Conservation (phyloP, 2,329 filamentous ascomycete species). For the Penicillium griseofulvum region DNA sequence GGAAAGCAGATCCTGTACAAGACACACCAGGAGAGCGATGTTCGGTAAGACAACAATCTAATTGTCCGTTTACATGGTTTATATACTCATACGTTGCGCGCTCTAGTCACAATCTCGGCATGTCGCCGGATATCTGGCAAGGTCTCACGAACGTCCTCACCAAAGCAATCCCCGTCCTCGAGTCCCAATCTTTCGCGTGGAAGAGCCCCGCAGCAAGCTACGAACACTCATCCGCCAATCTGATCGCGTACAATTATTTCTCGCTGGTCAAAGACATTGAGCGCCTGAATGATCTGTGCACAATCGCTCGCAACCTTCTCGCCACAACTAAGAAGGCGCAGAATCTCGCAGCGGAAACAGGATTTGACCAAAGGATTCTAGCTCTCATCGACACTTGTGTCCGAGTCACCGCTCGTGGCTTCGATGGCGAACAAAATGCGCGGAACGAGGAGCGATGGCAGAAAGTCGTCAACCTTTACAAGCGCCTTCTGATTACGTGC, state of each 20-base stretch:
- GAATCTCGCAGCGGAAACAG: constrained; percentile 59
- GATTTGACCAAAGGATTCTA: constrained; percentile 61
- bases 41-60: constrained; percentile 41
- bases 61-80: not conserved
- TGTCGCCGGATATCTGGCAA: constrained; percentile 58
- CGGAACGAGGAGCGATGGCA: constrained; percentile 65
- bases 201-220: constrained; percentile 59
- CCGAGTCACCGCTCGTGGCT: constrained; percentile 62
- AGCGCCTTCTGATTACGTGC: constrained; percentile 63
- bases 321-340: constrained; percentile 61
- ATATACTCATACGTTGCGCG: constrained; percentile 4
- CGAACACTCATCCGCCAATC: constrained; percentile 57
- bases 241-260: constrained; percentile 61
- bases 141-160: constrained; percentile 58
- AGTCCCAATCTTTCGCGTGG: constrained; percentile 60
- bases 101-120: constrained; percentile 55
- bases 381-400: constrained; percentile 63
- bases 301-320: constrained; percentile 61
- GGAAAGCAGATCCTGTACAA: constrained; percentile 61
- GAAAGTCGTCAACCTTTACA: constrained; percentile 63
- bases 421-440: constrained; percentile 61
- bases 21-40: constrained; percentile 55
- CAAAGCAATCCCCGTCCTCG: constrained; percentile 60
- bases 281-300: constrained; percentile 60
- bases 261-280: constrained; percentile 62